Percentiles rank a stretch among this genome's conserved stretches.
Conservation (phyloP, 2,329 filamentous ascomycete species). For the Alternaria rosae region DNA sequence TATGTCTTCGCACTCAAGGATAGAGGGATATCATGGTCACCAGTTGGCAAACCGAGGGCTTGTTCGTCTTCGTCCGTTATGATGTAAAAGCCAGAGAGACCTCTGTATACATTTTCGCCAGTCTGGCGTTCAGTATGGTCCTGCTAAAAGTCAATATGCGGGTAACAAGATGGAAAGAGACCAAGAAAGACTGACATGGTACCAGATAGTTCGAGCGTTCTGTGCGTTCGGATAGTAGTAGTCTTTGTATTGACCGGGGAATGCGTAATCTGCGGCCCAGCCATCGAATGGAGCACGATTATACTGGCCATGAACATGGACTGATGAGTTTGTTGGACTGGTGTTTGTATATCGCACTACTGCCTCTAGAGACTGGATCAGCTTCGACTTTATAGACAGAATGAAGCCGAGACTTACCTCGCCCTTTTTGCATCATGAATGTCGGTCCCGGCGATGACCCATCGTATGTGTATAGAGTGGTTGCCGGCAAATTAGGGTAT, state of each 20-base stretch:
- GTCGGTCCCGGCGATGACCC: conserved; percentile 64
- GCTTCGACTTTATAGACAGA: background rate
- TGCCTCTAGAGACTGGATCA: conserved; percentile 49
- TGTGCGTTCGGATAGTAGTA: conserved; percentile 69
- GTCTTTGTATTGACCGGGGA: conserved; percentile 64
- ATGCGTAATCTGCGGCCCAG: conserved; percentile 63
- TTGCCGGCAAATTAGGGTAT: conserved; percentile 53
- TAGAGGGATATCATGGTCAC: conserved; percentile 63
- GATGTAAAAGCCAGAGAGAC: conserved; percentile 65
- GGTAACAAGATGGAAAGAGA: conserved; percentile 11
- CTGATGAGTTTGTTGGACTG: conserved; percentile 53
- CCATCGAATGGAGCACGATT: conserved; percentile 59
- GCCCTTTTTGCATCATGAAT: conserved; percentile 58
- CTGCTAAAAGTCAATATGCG: conserved; percentile 17
- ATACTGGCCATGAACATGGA: conserved; percentile 65
- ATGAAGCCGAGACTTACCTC: conserved; percentile 26
- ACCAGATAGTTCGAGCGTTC: conserved; percentile 64
- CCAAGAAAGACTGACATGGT: conserved; percentile 55
- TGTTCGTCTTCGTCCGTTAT: conserved; percentile 60
- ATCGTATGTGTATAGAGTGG: conserved; percentile 60
- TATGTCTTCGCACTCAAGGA: conserved; percentile 62
- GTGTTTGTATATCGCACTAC: conserved; percentile 64
- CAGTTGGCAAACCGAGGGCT: conserved; percentile 58
- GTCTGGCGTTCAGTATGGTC: conserved; percentile 56
- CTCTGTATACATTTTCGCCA: conserved; percentile 63